Conservation (phyloP, 805 yeast species). For the Vanderwaltozyma tropicalis region DNA sequence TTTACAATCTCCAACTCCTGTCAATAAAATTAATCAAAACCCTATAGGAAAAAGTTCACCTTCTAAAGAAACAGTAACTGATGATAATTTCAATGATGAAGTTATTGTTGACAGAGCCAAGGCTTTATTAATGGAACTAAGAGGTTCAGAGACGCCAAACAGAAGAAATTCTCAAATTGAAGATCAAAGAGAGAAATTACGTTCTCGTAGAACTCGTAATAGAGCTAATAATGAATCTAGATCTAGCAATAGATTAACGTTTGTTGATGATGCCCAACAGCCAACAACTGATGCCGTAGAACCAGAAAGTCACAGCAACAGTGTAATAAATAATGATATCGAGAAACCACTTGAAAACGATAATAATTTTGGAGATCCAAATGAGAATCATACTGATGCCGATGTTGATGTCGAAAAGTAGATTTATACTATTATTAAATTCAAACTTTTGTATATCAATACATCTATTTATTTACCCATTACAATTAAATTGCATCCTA, state of each 20-base stretch:
- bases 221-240: constrained; percentile 5
- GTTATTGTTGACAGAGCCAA: constrained; percentile 43
- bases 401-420: no score
- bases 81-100: constrained; percentile 21
- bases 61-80: background rate
- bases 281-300: background rate
- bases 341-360: background rate
- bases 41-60: background rate
- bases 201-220: constrained; percentile 14
- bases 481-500: no score
- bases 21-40: background rate
- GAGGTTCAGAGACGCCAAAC: constrained; percentile 30
- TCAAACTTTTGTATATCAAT: no score
- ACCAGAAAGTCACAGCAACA: background rate
- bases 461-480: no score
- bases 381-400: no score
- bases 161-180: constrained; percentile 15
- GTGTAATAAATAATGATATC: background rate
- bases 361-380: no score
- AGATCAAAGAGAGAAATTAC: constrained; percentile 22
- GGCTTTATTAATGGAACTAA: constrained; percentile 48
- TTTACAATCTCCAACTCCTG: constrained; percentile 5
- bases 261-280: constrained; percentile 4
- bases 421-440: no score
- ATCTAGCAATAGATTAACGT: constrained; percentile 9